Evolutionary conservation across 2,329 filamentous ascomycete genomes (phyloP), one percentile per base, ranked within the genome.

Genomic region (Colletotrichum spinosum): DNA sequence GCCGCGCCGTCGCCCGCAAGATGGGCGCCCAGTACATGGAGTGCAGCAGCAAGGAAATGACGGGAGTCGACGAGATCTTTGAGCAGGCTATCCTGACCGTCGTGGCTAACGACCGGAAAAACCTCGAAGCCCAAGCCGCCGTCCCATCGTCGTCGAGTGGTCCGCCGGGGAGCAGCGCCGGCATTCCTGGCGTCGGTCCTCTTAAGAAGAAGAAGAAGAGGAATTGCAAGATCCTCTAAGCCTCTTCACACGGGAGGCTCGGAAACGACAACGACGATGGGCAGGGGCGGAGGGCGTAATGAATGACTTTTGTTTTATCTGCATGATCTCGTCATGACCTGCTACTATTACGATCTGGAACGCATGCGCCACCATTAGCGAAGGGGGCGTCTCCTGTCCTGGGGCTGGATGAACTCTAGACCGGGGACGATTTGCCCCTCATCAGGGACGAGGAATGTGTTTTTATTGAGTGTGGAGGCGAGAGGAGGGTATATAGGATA

Each of bases 11-110:
- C 34, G 94, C 96, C 60, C 88, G 90, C 74, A 96, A 95, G 81
- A 99, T 99, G 96, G 90, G 90, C 69, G 96, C 96, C 11, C 86
- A 90, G 74, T 99, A 99, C 82, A 95, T 97, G 88, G 96, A 99
- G 82, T 99, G 96, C 86, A 97, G 94, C 77, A 97, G 93, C 80
- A 98, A 98, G 81, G 96, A 97, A 80, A 96, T 97, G 91, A 89
- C 86, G 58, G 96, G 96, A 61, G 95, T 99, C 50, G 93, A 98
- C 77, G 95, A 98, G 74, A 96, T 98, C 75, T 99, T 99, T 79
- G 92, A 97, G 78, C 86, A 89, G 68, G 96, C 96, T 60, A 94
- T 99, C 75, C 88, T 94, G 73, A 95, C 92, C 55, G 94, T 96
- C 38, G 93, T 99, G 35, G 89, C 91, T 70, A 92, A 94, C 73